Percentiles rank a stretch among this genome's conserved stretches.
Evolutionary conservation across 768 basidiomycete species (phyloP).

Genomic region (Plicaturopsis crispa): DNA sequence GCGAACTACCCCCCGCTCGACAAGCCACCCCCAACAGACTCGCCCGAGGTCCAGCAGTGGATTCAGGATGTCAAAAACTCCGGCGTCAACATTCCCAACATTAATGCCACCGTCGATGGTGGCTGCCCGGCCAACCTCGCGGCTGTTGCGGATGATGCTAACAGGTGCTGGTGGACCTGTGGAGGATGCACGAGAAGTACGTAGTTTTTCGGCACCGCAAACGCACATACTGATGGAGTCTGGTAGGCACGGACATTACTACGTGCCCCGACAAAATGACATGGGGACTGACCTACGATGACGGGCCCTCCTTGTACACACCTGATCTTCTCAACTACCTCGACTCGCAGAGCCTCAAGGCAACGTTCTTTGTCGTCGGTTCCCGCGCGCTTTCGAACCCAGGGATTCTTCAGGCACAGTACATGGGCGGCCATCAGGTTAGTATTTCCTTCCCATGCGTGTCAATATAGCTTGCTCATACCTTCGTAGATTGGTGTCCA

Average conservation of each 20-base stretch:
- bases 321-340: conserved; percentile 68
- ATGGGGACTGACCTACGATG: conserved; percentile 63
- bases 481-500: conserved; percentile 23
- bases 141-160: conserved; percentile 42
- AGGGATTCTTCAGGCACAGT: conserved; percentile 61
- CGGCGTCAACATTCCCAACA: conserved; percentile 51
- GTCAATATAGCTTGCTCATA: neutral
- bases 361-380: conserved; percentile 87
- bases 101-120: conserved; percentile 39
- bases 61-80: conserved; percentile 50
- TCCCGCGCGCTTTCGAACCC: conserved; percentile 73
- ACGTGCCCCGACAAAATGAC: conserved; percentile 61
- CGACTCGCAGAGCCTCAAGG: conserved; percentile 51
- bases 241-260: conserved; percentile 49
- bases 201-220: too few species aligned
- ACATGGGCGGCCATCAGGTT: conserved; percentile 75
- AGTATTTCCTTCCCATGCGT: conserved; percentile 31
- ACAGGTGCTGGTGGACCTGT: conserved; percentile 78
- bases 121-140: conserved; percentile 52
- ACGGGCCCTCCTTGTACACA: conserved; percentile 78
- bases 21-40: conserved; percentile 48
- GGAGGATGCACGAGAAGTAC: conserved; percentile 64
- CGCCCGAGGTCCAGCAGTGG: conserved; percentile 63
- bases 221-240: too few species aligned
- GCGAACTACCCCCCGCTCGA: conserved; percentile 66